phyloP scores from a whole-genome alignment of 176 grass and related monocot genomes.

The Carex littledalei region DNA sequence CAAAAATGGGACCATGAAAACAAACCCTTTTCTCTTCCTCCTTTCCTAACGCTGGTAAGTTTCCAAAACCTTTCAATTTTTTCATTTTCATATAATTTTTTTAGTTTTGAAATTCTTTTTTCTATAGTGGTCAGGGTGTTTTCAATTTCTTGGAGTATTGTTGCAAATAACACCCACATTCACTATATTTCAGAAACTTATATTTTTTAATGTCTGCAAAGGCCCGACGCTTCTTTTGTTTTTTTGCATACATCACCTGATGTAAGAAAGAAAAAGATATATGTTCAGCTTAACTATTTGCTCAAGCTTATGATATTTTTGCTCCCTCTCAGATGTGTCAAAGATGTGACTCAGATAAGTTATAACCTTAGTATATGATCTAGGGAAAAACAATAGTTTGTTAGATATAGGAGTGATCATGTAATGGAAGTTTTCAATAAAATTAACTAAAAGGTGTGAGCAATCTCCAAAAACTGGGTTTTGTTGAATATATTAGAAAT shows the following conservation, averaged over 20 bases:
- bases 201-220: not conserved
- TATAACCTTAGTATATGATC: not conserved
- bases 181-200: not conserved
- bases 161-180: not conserved
- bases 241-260: not conserved
- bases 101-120: not conserved
- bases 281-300: no score
- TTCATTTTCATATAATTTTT: not conserved
- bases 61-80: conserved; percentile 3
- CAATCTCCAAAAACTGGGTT: not conserved
- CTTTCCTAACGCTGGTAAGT: conserved; percentile 83
- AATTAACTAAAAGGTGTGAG: not conserved
- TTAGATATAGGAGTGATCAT: not conserved
- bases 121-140: not conserved
- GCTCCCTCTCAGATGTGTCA: no score
- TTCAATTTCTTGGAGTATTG: not conserved
- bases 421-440: not conserved
- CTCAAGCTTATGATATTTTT: no score
- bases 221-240: not conserved
- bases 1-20: conserved; percentile 83
- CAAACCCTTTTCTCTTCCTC: conserved; percentile 72
- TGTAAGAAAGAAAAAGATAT: no score
- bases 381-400: not conserved
- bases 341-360: no score
- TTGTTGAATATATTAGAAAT: not conserved